Conservation (phyloP, 202 grass and related monocot species). For the Setaria viridis region DNA sequence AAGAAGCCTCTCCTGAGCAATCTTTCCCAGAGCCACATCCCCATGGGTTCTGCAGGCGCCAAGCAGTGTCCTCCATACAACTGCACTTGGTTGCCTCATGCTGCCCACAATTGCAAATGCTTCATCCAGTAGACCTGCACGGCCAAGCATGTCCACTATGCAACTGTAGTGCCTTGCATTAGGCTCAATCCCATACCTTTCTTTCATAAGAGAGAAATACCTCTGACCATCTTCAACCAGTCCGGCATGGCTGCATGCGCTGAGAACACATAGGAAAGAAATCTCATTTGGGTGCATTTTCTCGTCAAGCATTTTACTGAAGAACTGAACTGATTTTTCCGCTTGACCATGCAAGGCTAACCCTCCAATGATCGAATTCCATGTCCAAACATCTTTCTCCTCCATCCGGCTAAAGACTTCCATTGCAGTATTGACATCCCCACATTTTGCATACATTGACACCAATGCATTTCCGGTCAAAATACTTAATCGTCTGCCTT, state of each 20-base stretch:
- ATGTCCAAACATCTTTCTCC: constrained; percentile 59
- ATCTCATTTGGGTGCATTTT: constrained; percentile 48
- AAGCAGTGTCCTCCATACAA: constrained; percentile 69
- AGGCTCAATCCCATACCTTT: constrained; percentile 42
- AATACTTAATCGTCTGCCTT: constrained; percentile 26
- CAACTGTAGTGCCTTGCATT: constrained; percentile 64
- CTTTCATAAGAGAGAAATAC: constrained; percentile 53
- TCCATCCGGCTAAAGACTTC: constrained; percentile 49
- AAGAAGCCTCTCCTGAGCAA: constrained; percentile 57
- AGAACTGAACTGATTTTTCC: constrained; percentile 40
- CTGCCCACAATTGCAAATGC: constrained; percentile 47
- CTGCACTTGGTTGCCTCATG: constrained; percentile 59
- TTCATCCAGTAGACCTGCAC: constrained; percentile 52
- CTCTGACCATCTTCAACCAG: constrained; percentile 56
- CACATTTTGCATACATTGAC: constrained; percentile 64
- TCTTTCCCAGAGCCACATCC: constrained; percentile 51
- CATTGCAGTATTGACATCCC: constrained; percentile 49
- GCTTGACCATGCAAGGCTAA: constrained; percentile 64
- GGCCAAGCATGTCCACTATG: constrained; percentile 60
- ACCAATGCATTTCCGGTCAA: constrained; percentile 57
- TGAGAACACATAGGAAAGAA: constrained; percentile 54
- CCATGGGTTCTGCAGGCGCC: constrained; percentile 55
- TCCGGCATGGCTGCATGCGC: constrained; percentile 68
- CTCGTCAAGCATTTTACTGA: constrained; percentile 58
- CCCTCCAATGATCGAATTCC: constrained; percentile 63